Percentiles rank a stretch among this genome's conserved stretches.
Evolutionary conservation across 148 eudicot species (phyloP).

Genomic region (Pouteria glomerata): DNA sequence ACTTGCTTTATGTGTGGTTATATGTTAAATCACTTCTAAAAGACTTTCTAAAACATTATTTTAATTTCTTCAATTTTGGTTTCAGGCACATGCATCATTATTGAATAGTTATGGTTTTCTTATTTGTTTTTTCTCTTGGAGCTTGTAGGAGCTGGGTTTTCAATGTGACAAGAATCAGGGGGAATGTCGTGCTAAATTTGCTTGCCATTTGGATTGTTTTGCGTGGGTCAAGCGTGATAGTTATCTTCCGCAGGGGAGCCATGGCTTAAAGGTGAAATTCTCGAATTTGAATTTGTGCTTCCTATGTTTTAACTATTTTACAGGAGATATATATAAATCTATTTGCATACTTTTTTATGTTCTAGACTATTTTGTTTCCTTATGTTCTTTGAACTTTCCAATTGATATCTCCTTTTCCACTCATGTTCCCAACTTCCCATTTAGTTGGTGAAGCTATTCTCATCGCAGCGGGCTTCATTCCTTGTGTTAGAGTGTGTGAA

Average conservation of each 20-base stretch:
- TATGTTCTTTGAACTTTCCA: background rate
- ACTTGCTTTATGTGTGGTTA: slow-evolving; percentile 5
- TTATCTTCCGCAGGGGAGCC: slow-evolving; percentile 99
- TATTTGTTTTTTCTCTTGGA: slow-evolving; percentile 14
- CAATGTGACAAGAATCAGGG: slow-evolving; percentile 93
- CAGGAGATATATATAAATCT: background rate
- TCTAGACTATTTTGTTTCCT: background rate
- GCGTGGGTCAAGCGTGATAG: slow-evolving; percentile 99
- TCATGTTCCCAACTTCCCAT: background rate
- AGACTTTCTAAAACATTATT: slow-evolving; percentile 1
- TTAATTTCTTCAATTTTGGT: background rate
- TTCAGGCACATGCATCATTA: background rate
- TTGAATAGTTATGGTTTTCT: background rate
- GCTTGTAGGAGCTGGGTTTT: slow-evolving; percentile 81
- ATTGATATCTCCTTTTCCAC: background rate
- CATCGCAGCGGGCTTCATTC: background rate
- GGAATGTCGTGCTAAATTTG: slow-evolving; percentile 98
- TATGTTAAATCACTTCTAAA: background rate
- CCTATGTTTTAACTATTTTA: background rate
- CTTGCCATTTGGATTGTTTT: slow-evolving; percentile 98
- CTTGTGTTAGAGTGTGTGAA: too few relatives aligned
- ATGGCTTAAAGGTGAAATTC: slow-evolving; percentile 79
- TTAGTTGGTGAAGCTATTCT: background rate
- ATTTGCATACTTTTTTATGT: background rate
- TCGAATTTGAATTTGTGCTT: background rate